Evolutionary conservation across 2,329 filamentous ascomycete species (phyloP).

Genomic region (Paecilomyces formosus): DNA sequence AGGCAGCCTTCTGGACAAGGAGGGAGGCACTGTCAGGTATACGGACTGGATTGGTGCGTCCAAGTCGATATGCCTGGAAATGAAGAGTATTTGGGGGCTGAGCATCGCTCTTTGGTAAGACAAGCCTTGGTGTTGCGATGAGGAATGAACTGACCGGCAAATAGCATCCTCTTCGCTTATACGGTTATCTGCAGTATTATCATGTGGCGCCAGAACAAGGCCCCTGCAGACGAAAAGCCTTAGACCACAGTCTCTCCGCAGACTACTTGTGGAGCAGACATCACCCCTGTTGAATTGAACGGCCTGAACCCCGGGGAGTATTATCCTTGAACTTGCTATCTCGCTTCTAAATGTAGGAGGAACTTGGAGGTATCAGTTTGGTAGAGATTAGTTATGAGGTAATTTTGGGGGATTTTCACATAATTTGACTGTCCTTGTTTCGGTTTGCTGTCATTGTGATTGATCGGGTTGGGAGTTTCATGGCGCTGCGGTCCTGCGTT

Average conservation of each 20-base stretch:
- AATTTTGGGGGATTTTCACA: neutral
- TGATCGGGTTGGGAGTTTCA: neutral
- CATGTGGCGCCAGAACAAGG: constrained; percentile 56
- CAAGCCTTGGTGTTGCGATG: neutral
- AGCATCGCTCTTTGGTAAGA: constrained; percentile 66
- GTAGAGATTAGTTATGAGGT: neutral
- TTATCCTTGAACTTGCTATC: neutral
- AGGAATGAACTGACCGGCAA: constrained; percentile 3
- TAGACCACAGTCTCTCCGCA: neutral
- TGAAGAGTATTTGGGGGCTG: constrained; percentile 83
- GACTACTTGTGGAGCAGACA: neutral
- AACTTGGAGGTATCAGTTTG: neutral
- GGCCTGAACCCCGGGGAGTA: neutral
- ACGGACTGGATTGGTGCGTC: constrained; percentile 52
- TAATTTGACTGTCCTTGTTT: neutral
- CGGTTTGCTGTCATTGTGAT: neutral
- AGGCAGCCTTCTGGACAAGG: constrained; percentile 43
- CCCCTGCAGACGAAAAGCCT: constrained; percentile 12
- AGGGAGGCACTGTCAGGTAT: constrained; percentile 45
- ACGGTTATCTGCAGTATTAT: constrained; percentile 52
- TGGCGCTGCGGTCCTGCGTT: neutral
- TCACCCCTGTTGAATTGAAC: neutral
- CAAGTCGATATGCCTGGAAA: constrained; percentile 66
- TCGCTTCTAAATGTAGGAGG: neutral
- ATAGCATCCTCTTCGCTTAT: constrained; percentile 59